These are phyloP conservation scores for Trichoderma orchidacearum DNA, from an alignment of 495 filamentous ascomycete genomes.

Conservation along the genomic window DNA sequence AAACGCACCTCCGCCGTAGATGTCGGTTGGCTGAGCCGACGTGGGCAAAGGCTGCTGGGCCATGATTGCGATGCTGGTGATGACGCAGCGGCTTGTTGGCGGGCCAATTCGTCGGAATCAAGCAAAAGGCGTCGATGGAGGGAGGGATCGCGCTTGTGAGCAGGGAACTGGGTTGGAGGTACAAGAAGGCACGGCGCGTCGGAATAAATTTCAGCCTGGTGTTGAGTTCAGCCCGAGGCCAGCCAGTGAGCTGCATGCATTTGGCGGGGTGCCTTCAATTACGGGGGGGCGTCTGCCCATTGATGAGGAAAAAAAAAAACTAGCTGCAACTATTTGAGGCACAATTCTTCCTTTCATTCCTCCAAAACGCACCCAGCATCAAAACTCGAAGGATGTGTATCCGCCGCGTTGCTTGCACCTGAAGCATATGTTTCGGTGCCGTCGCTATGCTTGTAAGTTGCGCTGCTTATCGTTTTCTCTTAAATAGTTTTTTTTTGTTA, in stretches of 20 bases:
- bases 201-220: constrained; percentile 1
- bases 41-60: constrained; percentile 20
- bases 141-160: neutral
- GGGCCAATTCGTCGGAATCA: neutral
- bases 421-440: neutral
- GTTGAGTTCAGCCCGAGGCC: neutral
- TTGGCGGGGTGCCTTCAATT: neutral
- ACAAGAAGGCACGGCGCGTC: neutral
- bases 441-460: constrained; percentile 3
- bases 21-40: constrained; percentile 43
- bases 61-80: neutral
- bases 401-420: neutral
- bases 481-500: neutral
- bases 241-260: neutral
- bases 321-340: too few species aligned
- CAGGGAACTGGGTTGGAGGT: neutral
- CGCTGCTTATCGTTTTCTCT: neutral
- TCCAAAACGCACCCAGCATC: neutral
- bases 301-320: neutral
- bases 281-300: neutral
- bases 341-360: neutral
- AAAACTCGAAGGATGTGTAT: neutral
- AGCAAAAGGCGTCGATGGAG: neutral
- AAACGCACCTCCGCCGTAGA: constrained; percentile 69
- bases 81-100: neutral